Evolutionary conservation across 1,139 yeast species (phyloP).

Genomic region (Scheffersomyces illinoinensis): DNA sequence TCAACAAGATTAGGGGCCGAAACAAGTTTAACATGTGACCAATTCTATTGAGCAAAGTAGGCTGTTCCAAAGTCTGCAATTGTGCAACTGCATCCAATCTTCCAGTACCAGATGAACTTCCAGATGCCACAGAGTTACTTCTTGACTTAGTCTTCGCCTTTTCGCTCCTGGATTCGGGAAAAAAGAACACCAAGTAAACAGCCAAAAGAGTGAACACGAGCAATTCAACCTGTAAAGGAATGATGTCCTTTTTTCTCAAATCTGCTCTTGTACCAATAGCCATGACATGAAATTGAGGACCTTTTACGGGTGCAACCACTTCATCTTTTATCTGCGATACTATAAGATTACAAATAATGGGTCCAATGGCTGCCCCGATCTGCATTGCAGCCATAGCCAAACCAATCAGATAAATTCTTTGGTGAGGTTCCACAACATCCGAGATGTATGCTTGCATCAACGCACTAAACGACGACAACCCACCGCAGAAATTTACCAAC

Average conservation of each 20-base stretch:
- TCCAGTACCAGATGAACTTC: neutral
- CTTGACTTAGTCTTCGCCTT: conserved; percentile 1
- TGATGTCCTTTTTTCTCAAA: neutral
- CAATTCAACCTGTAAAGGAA: neutral
- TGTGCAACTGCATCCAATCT: neutral
- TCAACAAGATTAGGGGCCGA: conserved; percentile 1
- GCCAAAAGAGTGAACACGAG: neutral
- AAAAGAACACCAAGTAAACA: neutral
- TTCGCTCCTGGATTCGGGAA: conserved; percentile 2
- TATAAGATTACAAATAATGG: conserved; percentile 6
- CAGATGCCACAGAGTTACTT: neutral
- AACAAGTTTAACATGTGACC: neutral
- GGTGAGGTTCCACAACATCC: conserved; percentile 8
- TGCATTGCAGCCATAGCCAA: conserved; percentile 7
- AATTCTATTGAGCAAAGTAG: neutral
- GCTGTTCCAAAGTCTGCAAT: neutral
- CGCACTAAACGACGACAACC: conserved; percentile 5
- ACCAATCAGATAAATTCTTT: conserved; percentile 9
- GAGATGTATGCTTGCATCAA: conserved; percentile 9
- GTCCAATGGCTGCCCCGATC: conserved; percentile 10
- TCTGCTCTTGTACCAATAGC: neutral
- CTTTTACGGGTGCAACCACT: neutral
- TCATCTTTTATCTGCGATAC: neutral
- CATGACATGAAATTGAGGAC: neutral
- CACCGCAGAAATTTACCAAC: conserved; percentile 9